Conservation (phyloP, 1,284 basidiomycete species). For the Mrakiaceae sp. region DNA sequence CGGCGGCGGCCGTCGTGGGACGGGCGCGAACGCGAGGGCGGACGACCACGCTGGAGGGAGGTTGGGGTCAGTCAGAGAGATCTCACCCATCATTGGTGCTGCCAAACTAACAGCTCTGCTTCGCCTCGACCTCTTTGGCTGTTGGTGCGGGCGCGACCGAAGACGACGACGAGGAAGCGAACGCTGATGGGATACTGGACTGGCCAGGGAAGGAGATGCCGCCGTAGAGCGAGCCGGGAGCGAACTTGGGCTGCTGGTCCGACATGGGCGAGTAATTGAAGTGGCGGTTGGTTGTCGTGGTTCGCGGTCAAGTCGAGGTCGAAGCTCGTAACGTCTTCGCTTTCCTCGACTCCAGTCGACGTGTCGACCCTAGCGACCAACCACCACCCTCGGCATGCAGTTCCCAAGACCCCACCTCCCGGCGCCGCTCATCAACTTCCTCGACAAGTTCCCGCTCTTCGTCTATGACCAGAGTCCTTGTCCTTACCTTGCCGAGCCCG, state of each 20-base stretch:
- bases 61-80: not conserved
- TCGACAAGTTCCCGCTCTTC: too few species aligned
- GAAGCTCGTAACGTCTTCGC: too few species aligned
- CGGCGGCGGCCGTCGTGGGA: conserved; percentile 1
- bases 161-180: not conserved
- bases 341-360: too few species aligned
- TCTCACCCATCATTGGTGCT: too few species aligned
- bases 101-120: not conserved
- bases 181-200: not conserved
- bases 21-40: conserved; percentile 14
- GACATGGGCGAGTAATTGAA: not conserved
- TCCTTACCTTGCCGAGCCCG: too few species aligned
- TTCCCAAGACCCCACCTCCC: too few species aligned
- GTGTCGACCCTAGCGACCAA: too few species aligned
- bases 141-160: not conserved
- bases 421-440: too few species aligned
- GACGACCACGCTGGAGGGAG: conserved; percentile 11
- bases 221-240: conserved; percentile 11
- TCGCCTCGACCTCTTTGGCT: not conserved
- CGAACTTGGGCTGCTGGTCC: not conserved
- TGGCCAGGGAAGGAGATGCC: conserved; percentile 7
- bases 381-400: too few species aligned
- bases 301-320: too few species aligned
- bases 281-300: not conserved
- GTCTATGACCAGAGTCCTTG: too few species aligned